Percentiles rank a stretch among this genome's conserved stretches.
Evolutionary conservation across 768 basidiomycete genomes (phyloP).

Genomic region (Hysterangium stoloniferum): DNA sequence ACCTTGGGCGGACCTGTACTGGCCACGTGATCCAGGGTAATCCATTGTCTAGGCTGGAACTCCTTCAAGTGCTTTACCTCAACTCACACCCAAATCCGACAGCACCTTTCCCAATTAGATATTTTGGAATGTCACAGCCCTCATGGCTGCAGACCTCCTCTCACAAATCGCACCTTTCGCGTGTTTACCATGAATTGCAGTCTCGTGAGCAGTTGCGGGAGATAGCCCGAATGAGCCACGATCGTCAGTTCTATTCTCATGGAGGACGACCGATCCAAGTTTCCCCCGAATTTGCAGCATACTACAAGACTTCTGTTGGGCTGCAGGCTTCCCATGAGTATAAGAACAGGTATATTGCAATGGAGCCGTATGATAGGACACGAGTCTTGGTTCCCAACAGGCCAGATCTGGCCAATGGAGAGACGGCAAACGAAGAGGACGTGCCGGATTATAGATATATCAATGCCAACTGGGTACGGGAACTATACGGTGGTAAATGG

Average conservation of each 20-base stretch:
- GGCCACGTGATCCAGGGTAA: too few species aligned
- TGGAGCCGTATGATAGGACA: conserved; percentile 78
- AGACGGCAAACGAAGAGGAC: conserved; percentile 8
- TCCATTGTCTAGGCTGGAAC: too few species aligned
- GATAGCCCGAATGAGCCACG: background rate
- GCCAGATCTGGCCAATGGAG: conserved; percentile 16
- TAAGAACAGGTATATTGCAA: conserved; percentile 64
- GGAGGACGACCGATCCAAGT: conserved; percentile 12
- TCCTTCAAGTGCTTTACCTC: too few species aligned
- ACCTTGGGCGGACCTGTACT: too few species aligned
- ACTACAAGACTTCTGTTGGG: conserved; percentile 55
- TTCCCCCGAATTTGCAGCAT: conserved; percentile 17
- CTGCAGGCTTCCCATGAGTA: conserved; percentile 33
- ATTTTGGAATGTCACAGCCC: conserved; percentile 7
- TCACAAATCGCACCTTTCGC: background rate
- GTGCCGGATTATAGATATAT: conserved; percentile 46
- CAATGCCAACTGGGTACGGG: conserved; percentile 83
- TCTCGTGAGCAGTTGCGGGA: conserved; percentile 4
- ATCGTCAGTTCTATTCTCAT: conserved; percentile 15
- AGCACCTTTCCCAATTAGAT: too few species aligned
- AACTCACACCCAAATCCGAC: too few species aligned
- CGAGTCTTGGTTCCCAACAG: conserved; percentile 46
- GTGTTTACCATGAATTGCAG: background rate
- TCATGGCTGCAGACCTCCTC: conserved; percentile 7
- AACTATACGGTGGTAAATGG: conserved; percentile 61